Evolutionary conservation across 352 stramenopile genomes (phyloP), one percentile per base, ranked within the genome.

Genomic region (Phytophthora pisi): DNA sequence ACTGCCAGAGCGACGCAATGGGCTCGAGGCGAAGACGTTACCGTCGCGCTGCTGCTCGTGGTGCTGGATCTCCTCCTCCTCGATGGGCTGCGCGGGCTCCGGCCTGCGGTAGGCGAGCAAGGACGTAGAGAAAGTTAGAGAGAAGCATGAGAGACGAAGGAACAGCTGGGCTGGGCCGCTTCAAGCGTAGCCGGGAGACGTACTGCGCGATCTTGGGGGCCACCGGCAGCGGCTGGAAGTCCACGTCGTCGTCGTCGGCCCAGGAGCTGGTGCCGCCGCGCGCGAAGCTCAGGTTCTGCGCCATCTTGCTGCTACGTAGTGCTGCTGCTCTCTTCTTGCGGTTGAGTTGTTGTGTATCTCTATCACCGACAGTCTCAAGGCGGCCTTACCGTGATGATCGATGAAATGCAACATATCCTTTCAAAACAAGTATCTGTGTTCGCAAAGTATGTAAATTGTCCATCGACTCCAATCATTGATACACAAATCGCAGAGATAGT

Each of bases 171-270:
- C 20, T 20, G 42, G 42, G 16, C 15, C 15, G 42, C 42, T 49
- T 23, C 42, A 24, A 49, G 16, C 10, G 36, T 9, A 46, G 38
- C 11, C 11, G 6, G 38, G 38, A 13, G 20, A 65, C 80, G 58
- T 69, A 91, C 82, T 79, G 76, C 51, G 68, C 56, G 18, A 89
- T 71, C 61, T 84, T 83, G 23, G 70, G 70, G 18, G 62, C 50
- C 9, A 75, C 67, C 11, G 78, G 74, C 16, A 90, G 66, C 9
- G 79, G 80, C 68, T 78, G 70, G 24, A 79, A 55, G 60, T 93
- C 85, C 34, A 76, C 55, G 57, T 92, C 85, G 56, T 95, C 87
- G 50, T 95, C 87, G 51, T 95, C 87, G 53, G 87, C 87, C 87
- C 87, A 95, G 18, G 84, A 93, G 74, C 68, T 88, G 38, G 72